Conservation (phyloP, 2,329 filamentous ascomycete species). For the Cladophialophora bantiana region DNA sequence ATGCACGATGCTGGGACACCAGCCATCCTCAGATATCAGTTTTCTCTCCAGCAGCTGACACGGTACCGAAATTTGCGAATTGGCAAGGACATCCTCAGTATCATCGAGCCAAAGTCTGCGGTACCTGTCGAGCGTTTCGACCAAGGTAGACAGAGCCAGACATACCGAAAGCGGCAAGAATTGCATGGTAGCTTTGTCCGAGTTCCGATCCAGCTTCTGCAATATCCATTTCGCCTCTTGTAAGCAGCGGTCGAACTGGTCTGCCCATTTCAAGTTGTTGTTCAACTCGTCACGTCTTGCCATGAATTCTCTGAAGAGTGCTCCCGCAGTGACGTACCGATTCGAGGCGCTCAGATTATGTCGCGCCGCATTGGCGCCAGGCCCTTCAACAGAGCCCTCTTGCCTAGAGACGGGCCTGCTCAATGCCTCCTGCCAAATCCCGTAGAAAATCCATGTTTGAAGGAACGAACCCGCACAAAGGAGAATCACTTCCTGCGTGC, state of each 20-base stretch:
- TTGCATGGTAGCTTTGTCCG: neutral
- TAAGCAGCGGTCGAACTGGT: neutral
- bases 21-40: conserved; percentile 4
- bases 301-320: conserved; percentile 4
- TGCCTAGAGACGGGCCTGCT: neutral
- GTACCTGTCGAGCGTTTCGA: neutral
- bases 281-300: neutral
- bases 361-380: neutral
- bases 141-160: neutral
- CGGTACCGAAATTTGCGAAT: neutral
- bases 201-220: neutral
- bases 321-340: neutral
- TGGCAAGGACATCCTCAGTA: neutral
- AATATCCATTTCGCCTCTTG: neutral
- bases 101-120: neutral
- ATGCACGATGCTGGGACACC: conserved; percentile 4
- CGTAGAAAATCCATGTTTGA: conserved; percentile 9
- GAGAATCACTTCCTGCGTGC: neutral
- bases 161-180: neutral
- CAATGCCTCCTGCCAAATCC: neutral
- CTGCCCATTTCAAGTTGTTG: neutral
- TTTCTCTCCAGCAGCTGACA: conserved; percentile 4
- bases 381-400: neutral
- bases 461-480: neutral
- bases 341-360: neutral